A percentile compares a stretch with the other conserved stretches of the same genome.
phyloP scores from a whole-genome alignment of 2,329 filamentous ascomycete species.

The Rhynchosporium agropyri region DNA sequence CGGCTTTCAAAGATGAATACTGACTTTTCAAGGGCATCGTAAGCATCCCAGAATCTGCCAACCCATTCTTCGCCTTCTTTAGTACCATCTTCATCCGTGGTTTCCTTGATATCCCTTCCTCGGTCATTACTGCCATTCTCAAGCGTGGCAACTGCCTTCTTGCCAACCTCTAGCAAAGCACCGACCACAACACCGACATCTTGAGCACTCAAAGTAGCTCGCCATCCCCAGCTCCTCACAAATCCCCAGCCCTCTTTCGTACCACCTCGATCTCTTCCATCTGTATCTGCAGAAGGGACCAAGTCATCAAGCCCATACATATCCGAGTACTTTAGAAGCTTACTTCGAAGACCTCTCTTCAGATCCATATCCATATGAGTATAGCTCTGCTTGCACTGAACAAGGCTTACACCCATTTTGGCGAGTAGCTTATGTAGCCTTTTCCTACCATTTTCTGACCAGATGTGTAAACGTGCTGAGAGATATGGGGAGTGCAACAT shows the following conservation, averaged over 20 bases:
- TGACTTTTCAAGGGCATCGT: slow-evolving; percentile 71
- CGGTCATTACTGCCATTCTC: slow-evolving; percentile 40
- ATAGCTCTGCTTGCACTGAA: slow-evolving; percentile 93
- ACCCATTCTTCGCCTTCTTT: slow-evolving; percentile 66
- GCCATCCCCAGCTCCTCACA: slow-evolving; percentile 96
- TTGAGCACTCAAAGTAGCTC: slow-evolving; percentile 87
- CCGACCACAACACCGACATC: slow-evolving; percentile 94
- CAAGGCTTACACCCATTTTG: slow-evolving; percentile 95
- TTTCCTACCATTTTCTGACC: slow-evolving; percentile 87
- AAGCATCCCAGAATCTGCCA: slow-evolving; percentile 70
- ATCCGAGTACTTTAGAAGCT: slow-evolving; percentile 87
- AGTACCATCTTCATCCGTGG: slow-evolving; percentile 48
- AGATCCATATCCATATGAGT: slow-evolving; percentile 98
- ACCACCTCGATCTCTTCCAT: slow-evolving; percentile 68
- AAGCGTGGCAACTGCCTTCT: slow-evolving; percentile 41
- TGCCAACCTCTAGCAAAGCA: slow-evolving; percentile 90
- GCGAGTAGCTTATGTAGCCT: slow-evolving; percentile 90
- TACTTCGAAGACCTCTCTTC: slow-evolving; percentile 82
- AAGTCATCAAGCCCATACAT: slow-evolving; percentile 93
- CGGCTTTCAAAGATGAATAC: slow-evolving; percentile 35
- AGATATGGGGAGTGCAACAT: slow-evolving; percentile 98
- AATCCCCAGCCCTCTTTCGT: slow-evolving; percentile 95
- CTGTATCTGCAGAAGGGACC: slow-evolving; percentile 76
- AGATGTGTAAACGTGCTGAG: slow-evolving; percentile 87
- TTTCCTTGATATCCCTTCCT: slow-evolving; percentile 48